phyloP scores from a whole-genome alignment of 1,284 basidiomycete species.

The Ustilago bromivora region DNA sequence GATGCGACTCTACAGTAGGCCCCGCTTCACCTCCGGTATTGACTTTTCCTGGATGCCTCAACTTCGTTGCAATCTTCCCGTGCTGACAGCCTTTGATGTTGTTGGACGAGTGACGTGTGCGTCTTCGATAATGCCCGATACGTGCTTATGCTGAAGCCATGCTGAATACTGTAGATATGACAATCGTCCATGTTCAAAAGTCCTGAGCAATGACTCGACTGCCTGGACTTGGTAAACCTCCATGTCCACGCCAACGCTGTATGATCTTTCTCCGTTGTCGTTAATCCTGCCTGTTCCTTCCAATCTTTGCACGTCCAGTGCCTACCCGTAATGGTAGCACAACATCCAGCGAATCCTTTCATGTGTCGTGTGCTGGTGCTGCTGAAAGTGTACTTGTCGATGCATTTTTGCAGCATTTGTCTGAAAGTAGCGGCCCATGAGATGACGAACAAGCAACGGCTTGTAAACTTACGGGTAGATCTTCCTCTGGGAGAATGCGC shows the following conservation, averaged over 20 bases:
- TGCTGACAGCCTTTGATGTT: background rate
- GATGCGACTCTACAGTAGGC: too few species aligned
- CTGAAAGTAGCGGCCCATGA: constrained; percentile 17
- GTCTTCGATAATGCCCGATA: background rate
- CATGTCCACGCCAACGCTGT: background rate
- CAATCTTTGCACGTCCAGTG: background rate
- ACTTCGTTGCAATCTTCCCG: background rate
- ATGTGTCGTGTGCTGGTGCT: background rate
- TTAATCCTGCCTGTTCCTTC: background rate
- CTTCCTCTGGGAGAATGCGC: constrained; percentile 69
- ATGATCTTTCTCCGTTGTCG: background rate
- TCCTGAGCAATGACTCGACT: too few species aligned
- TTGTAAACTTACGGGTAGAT: constrained; percentile 68
- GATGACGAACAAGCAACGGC: constrained; percentile 8
- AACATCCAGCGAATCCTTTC: background rate
- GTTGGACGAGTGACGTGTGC: background rate
- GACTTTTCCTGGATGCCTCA: too few species aligned
- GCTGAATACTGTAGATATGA: background rate
- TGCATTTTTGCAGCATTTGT: background rate
- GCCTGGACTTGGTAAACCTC: too few species aligned
- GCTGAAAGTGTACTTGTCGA: constrained; percentile 8
- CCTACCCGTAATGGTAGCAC: background rate
- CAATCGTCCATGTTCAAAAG: background rate
- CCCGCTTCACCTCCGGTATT: too few species aligned
- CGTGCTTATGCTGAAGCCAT: background rate